Evolutionary conservation across 192 early-diverging fungal species (phyloP).

Genomic region (Backusella morwellensis): DNA sequence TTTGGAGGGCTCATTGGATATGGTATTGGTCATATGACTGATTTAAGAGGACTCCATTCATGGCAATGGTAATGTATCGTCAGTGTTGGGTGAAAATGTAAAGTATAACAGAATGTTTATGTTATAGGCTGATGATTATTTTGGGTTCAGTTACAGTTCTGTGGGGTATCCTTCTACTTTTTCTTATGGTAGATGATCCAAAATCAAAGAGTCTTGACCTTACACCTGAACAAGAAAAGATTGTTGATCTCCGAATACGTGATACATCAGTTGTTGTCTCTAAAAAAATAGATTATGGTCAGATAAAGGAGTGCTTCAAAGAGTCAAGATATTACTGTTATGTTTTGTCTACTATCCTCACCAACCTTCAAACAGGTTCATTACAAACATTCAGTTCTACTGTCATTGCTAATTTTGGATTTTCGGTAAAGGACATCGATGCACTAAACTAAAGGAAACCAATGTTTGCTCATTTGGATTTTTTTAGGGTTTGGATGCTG

Average conservation of each 20-base stretch:
- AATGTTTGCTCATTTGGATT: neutral
- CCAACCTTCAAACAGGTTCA: constrained; percentile 27
- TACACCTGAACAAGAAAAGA: constrained; percentile 19
- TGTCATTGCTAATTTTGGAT: constrained; percentile 23
- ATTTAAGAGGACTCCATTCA: neutral
- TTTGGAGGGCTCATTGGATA: constrained; percentile 21
- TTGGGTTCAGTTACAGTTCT: constrained; percentile 1
- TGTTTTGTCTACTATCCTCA: neutral
- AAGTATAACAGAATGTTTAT: neutral
- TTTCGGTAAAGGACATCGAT: neutral
- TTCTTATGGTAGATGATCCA: constrained; percentile 29
- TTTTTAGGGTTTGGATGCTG: constrained; percentile 19
- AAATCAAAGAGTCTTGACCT: constrained; percentile 10
- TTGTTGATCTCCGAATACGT: constrained; percentile 21
- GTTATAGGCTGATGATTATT: constrained; percentile 31
- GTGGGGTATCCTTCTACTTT: constrained; percentile 13
- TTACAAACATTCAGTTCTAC: constrained; percentile 18
- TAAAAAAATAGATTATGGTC: constrained; percentile 7
- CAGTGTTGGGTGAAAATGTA: neutral
- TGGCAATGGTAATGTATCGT: constrained; percentile 29
- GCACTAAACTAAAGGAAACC: neutral
- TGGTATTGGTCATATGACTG: constrained; percentile 24
- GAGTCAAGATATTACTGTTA: constrained; percentile 18
- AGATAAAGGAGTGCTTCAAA: constrained; percentile 20
- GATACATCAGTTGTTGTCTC: constrained; percentile 20